Conservation (phyloP, 2,329 filamentous ascomycete species). For the Cercospora sp. region DNA sequence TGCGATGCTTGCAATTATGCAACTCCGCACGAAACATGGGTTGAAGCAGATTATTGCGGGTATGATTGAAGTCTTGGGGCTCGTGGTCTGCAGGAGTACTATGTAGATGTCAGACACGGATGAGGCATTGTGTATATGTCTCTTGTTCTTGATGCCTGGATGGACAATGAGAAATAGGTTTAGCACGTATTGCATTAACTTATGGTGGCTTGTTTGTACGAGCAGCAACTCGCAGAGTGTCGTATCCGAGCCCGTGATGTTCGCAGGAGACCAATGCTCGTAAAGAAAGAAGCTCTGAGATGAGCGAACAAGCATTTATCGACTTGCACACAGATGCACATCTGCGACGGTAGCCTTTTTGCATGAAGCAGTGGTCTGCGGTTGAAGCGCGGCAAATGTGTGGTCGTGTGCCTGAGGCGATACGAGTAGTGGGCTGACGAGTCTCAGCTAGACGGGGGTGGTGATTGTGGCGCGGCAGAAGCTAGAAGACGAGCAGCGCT, state of each 20-base stretch:
- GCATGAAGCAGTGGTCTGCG: constrained; percentile 4
- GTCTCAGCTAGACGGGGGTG: constrained; percentile 2
- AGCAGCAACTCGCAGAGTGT: not conserved
- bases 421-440: not conserved
- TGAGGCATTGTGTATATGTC: not conserved
- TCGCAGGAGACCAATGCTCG: not conserved
- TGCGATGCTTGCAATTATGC: not conserved
- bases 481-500: not conserved
- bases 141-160: not conserved
- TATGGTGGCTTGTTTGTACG: not conserved
- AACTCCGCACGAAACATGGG: not conserved
- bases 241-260: not conserved
- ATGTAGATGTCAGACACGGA: not conserved
- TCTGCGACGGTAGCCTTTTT: not conserved
- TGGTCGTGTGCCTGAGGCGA: not conserved
- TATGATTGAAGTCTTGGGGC: not conserved
- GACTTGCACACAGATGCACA: not conserved
- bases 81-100: not conserved
- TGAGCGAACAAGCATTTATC: not conserved
- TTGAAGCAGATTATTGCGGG: not conserved
- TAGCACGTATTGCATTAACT: not conserved
- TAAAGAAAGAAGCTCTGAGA: not conserved
- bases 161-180: not conserved
- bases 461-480: not conserved
- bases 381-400: not conserved